These are phyloP conservation scores for Boechera divaricarpa DNA, from an alignment of 345 rosid genomes.

Conservation along the genomic window DNA sequence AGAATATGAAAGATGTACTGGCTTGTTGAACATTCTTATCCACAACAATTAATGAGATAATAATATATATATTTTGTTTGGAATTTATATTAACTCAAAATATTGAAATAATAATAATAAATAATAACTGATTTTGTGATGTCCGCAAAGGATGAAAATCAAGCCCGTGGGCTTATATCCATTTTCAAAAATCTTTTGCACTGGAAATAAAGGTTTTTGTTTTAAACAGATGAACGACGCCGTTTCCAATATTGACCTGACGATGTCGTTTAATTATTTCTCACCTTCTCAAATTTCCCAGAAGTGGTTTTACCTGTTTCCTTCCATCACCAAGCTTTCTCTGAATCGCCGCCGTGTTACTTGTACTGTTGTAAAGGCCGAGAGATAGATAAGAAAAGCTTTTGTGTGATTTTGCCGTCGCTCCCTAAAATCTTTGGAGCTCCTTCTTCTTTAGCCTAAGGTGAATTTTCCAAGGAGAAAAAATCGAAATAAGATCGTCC, in stretches of 20 bases:
- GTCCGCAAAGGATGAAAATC: too few species aligned
- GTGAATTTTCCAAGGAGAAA: background rate
- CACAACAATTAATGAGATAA: background rate
- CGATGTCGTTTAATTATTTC: background rate
- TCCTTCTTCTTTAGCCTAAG: background rate
- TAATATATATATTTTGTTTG: too few species aligned
- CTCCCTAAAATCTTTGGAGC: background rate
- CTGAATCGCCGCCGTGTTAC: constrained; percentile 16
- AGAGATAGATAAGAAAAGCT: background rate
- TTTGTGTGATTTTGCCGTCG: background rate
- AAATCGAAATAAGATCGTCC: too few species aligned
- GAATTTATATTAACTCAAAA: too few species aligned
- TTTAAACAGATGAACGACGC: too few species aligned
- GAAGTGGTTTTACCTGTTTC: background rate
- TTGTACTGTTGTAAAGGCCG: background rate
- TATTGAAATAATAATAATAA: too few species aligned
- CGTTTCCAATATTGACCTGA: background rate
- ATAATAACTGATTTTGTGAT: too few species aligned
- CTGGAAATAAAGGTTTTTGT: too few species aligned
- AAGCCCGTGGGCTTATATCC: too few species aligned
- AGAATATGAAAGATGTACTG: background rate
- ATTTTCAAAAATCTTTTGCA: too few species aligned
- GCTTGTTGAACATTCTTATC: background rate
- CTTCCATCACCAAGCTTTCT: background rate
- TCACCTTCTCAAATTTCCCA: background rate